Evolutionary conservation across 352 stramenopile genomes (phyloP).

Genomic region (Globisporangium spinosum): DNA sequence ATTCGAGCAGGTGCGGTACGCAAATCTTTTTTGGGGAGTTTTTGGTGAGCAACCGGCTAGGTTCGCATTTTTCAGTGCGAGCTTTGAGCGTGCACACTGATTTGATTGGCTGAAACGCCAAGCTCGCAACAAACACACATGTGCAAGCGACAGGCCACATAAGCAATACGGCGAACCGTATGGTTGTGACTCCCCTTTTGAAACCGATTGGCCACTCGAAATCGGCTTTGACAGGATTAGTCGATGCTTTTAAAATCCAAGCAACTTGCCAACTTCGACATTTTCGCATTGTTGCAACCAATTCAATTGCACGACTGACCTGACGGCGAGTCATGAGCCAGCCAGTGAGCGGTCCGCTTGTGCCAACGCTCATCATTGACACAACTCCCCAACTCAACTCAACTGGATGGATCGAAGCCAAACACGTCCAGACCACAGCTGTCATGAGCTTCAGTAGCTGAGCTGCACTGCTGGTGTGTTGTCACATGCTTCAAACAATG

Average conservation of each 20-base stretch:
- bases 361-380: not conserved
- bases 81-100: not conserved
- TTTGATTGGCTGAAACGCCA: not conserved
- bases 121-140: not conserved
- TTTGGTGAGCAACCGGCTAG: not conserved
- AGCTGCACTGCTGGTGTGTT: not conserved
- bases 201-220: not conserved
- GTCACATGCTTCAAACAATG: not conserved
- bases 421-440: not conserved
- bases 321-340: not conserved
- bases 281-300: not conserved
- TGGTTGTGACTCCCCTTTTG: not conserved
- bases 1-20: not conserved
- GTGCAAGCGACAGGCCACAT: not conserved
- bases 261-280: not conserved
- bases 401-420: not conserved
- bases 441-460: not conserved
- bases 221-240: constrained; percentile 1
- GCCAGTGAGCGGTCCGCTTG: too few relatives aligned
- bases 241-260: not conserved
- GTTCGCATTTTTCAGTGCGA: not conserved
- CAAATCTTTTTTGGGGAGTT: constrained; percentile 1
- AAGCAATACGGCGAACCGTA: not conserved
- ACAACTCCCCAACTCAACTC: not conserved
- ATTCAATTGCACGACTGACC: not conserved